phyloP scores from a whole-genome alignment of 495 filamentous ascomycete genomes.

The Pseudevernia furfuracea region DNA sequence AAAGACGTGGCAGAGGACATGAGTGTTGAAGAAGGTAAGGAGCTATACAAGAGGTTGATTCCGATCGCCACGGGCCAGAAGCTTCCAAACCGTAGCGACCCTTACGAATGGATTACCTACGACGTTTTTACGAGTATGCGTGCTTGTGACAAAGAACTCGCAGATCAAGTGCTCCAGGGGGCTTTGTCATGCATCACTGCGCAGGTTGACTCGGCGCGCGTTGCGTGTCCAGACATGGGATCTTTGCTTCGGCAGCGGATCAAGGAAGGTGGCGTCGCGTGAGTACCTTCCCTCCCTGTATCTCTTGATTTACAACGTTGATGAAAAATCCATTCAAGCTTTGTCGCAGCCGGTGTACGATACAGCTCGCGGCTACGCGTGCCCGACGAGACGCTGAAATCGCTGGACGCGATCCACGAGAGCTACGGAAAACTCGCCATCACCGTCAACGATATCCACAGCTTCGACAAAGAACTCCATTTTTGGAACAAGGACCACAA shows the following conservation, averaged over 20 bases:
- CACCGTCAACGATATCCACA: slow-evolving; percentile 45
- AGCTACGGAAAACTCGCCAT: slow-evolving; percentile 40
- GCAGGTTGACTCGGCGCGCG: slow-evolving; percentile 25
- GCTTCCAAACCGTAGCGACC: slow-evolving; percentile 30
- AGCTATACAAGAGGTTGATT: slow-evolving; percentile 34
- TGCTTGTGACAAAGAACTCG: slow-evolving; percentile 27
- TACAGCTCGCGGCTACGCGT: slow-evolving; percentile 35
- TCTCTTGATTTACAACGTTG: slow-evolving; percentile 26
- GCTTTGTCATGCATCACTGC: slow-evolving; percentile 34
- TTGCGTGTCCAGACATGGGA: slow-evolving; percentile 4
- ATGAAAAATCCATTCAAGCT: slow-evolving; percentile 44
- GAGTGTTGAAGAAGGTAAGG: slow-evolving; percentile 33
- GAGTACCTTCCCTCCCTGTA: slow-evolving; percentile 48
- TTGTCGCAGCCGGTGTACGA: slow-evolving; percentile 56
- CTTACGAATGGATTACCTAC: slow-evolving; percentile 34
- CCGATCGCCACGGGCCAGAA: slow-evolving; percentile 28
- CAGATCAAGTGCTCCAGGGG: slow-evolving; percentile 32
- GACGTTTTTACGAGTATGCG: slow-evolving; percentile 38
- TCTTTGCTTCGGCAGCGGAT: slow-evolving; percentile 15
- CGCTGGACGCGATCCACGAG: slow-evolving; percentile 46
- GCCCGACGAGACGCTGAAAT: slow-evolving; percentile 24
- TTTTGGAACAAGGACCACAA: slow-evolving; percentile 22
- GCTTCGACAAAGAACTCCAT: slow-evolving; percentile 34
- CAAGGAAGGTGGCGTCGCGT: slow-evolving; percentile 20
- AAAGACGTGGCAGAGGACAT: slow-evolving; percentile 37